Percentiles rank a stretch among this genome's conserved stretches.
Conservation (phyloP, 495 filamentous ascomycete species). For the Penicillium roqueforti region DNA sequence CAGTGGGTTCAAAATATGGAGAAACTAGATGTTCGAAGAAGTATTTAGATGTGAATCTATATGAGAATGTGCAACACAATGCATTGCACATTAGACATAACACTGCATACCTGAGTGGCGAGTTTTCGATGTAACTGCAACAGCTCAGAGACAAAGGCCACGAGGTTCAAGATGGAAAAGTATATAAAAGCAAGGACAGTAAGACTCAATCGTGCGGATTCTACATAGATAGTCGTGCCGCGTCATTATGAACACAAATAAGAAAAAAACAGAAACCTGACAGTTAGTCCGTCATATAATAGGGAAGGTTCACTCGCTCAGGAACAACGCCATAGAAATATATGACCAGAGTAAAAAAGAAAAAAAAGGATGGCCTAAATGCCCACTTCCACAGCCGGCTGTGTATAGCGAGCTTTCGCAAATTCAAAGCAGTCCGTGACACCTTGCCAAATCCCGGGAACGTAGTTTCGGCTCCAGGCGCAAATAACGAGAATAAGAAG, state of each 20-base stretch:
- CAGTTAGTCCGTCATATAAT: slow-evolving; percentile 11
- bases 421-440: slow-evolving; percentile 44
- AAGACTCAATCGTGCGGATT: slow-evolving; percentile 5
- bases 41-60: background rate
- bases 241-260: slow-evolving; percentile 37
- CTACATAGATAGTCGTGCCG: slow-evolving; percentile 32
- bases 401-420: slow-evolving; percentile 41
- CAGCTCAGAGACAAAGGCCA: background rate
- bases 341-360: slow-evolving; percentile 21
- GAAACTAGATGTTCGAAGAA: background rate
- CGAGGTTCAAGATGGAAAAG: background rate
- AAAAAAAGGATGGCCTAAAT: slow-evolving; percentile 24
- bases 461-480: slow-evolving; percentile 59
- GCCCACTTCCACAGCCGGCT: slow-evolving; percentile 37
- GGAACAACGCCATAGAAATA: slow-evolving; percentile 25
- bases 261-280: slow-evolving; percentile 19
- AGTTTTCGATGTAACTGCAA: background rate
- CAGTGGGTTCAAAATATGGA: background rate
- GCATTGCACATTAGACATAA: background rate
- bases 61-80: background rate
- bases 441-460: slow-evolving; percentile 50
- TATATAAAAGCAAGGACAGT: background rate
- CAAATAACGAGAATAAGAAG: slow-evolving; percentile 59
- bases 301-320: slow-evolving; percentile 18
- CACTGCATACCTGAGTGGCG: background rate